Conservation (phyloP, 441 rosid genomes). For the Eutrema salsugineum region DNA sequence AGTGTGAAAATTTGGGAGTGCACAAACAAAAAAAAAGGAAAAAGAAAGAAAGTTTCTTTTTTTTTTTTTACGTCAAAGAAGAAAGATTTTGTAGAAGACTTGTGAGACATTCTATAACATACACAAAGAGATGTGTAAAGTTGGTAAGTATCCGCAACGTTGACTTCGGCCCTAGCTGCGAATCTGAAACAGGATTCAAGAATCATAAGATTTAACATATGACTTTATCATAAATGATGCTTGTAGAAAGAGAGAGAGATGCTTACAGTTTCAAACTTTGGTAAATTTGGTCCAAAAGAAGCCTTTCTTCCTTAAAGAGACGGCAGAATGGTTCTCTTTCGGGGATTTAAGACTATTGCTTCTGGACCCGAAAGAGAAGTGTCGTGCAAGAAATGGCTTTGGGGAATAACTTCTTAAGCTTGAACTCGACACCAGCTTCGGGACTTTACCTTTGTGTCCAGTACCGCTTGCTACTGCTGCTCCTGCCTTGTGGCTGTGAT, state of each 20-base stretch:
- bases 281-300: conserved; percentile 77
- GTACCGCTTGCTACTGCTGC: conserved; percentile 21
- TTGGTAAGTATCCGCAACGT: conserved; percentile 2
- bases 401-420: conserved; percentile 53
- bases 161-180: conserved; percentile 3
- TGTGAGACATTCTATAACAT: not conserved
- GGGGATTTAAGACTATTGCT: conserved; percentile 40
- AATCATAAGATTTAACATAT: not conserved
- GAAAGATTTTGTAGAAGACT: not conserved
- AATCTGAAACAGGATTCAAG: conserved; percentile 8
- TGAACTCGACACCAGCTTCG: conserved; percentile 54
- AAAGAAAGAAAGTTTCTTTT: too few relatives aligned
- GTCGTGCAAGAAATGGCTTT: conserved; percentile 62
- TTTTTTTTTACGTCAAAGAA: not conserved
- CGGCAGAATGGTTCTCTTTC: conserved; percentile 38
- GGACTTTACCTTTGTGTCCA: conserved; percentile 45
- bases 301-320: conserved; percentile 47
- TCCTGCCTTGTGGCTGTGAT: conserved; percentile 10
- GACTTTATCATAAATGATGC: not conserved
- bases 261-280: conserved; percentile 45
- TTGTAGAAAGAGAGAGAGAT: not conserved
- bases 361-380: conserved; percentile 75
- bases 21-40: not conserved
- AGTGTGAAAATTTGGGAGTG: conserved; percentile 15
- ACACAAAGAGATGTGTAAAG: conserved; percentile 10